Base-by-base conservation (phyloP, 1,284 basidiomycete genomes). In the Puccinia hordei region DNA sequence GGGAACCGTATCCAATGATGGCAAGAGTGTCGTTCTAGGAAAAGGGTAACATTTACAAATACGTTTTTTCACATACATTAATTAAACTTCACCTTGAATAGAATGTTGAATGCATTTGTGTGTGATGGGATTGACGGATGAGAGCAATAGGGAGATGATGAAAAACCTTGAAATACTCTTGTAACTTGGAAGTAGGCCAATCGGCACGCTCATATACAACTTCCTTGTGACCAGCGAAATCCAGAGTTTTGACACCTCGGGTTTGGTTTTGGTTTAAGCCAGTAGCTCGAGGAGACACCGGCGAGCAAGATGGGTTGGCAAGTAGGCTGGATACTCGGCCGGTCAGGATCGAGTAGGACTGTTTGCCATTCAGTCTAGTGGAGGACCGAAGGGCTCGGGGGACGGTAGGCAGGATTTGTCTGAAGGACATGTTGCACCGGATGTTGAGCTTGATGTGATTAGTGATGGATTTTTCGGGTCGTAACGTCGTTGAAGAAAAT, bases 21-120 rank as follows among this genome's bases (percentile, higher is more conserved):
- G 96, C 96, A 82, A 99, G 93, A 83, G 96, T 98, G 88, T 99
- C 97, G 86, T 98, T 92, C 89, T 98, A 98, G 90, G 99, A 86
- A 27, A 44, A 75, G 38, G 24, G 44, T 69, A 22, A 46, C 79
- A n/a, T 61, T 35, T 22, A 41, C n/a, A 46, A n/a, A n/a, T n/a
- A n/a, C n/a, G n/a, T n/a, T n/a, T n/a, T n/a, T n/a, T n/a, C n/a
- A n/a, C n/a, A n/a, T n/a, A n/a, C n/a, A n/a, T n/a, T n/a, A n/a
- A n/a, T n/a, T n/a, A n/a, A n/a, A n/a, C n/a, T n/a, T n/a, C n/a
- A n/a, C n/a, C 49, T 46, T 13, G 33, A 75, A 33, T 51, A 35
- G n/a, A n/a, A n/a, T n/a, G n/a, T n/a, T n/a, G n/a, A n/a, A n/a
- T n/a, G n/a, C n/a, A n/a, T n/a, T n/a, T n/a, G n/a, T n/a, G n/a